Evolutionary conservation across 1,284 basidiomycete genomes (phyloP).

Genomic region (Tylopilus sp.): DNA sequence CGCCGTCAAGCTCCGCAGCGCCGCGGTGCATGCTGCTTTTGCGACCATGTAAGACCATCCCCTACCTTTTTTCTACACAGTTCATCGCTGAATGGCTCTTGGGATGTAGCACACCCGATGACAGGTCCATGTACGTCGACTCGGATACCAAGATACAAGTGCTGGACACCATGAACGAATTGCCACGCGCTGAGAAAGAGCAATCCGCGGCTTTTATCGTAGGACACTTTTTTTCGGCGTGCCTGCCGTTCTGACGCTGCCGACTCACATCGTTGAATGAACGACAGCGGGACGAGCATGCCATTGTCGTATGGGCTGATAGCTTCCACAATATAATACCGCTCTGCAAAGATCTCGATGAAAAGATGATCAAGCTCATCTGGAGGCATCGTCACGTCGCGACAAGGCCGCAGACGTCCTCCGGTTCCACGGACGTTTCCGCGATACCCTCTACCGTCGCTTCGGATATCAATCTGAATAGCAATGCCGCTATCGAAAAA

Average conservation of each 20-base stretch:
- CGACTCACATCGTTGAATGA: background rate
- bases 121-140: constrained; percentile 55
- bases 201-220: constrained; percentile 82
- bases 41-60: constrained; percentile 38
- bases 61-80: background rate
- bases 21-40: constrained; percentile 77
- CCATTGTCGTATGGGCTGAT: constrained; percentile 77
- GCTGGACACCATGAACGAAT: constrained; percentile 58
- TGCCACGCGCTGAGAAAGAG: constrained; percentile 75
- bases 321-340: constrained; percentile 67
- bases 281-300: constrained; percentile 64
- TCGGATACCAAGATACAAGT: constrained; percentile 70
- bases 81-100: background rate
- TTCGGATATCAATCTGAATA: constrained; percentile 56
- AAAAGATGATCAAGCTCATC: constrained; percentile 74
- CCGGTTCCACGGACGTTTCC: constrained; percentile 18
- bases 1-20: constrained; percentile 75
- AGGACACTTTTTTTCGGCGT: constrained; percentile 23
- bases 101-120: constrained; percentile 5
- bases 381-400: constrained; percentile 47
- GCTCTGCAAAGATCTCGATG: constrained; percentile 70
- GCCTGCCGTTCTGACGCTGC: background rate
- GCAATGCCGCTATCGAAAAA: constrained; percentile 32
- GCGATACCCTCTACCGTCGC: constrained; percentile 26
- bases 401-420: constrained; percentile 1